Percentiles rank a stretch among this genome's conserved stretches.
phyloP scores from a whole-genome alignment of 768 basidiomycete species.

The Punctularia strigosozonata region DNA sequence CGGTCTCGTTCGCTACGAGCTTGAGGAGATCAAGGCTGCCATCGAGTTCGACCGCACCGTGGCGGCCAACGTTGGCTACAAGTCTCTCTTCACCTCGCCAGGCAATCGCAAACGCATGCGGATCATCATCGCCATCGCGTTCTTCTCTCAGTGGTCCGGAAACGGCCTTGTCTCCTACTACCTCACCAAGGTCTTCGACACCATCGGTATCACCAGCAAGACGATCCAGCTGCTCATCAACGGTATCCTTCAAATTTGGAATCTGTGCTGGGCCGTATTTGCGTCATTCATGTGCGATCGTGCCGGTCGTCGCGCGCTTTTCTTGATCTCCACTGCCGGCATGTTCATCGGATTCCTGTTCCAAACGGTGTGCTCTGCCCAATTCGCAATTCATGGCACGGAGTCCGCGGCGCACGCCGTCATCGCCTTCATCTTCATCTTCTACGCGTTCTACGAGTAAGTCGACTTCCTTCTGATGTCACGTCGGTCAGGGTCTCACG shows the following conservation, averaged over 20 bases:
- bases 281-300: slow-evolving; percentile 54
- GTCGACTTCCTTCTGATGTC: slow-evolving; percentile 11
- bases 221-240: slow-evolving; percentile 71
- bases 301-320: slow-evolving; percentile 59
- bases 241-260: slow-evolving; percentile 78
- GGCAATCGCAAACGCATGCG: slow-evolving; percentile 71
- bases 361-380: slow-evolving; percentile 56
- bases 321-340: slow-evolving; percentile 43
- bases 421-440: slow-evolving; percentile 79
- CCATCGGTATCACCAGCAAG: slow-evolving; percentile 52
- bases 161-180: slow-evolving; percentile 82
- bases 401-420: slow-evolving; percentile 50
- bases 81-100: slow-evolving; percentile 47
- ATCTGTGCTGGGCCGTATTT: slow-evolving; percentile 46
- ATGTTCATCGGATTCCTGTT: slow-evolving; percentile 59
- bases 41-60: slow-evolving; percentile 56
- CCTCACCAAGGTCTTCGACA: slow-evolving; percentile 58
- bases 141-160: slow-evolving; percentile 82
- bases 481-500: slow-evolving; percentile 2
- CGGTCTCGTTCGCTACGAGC: slow-evolving; percentile 63
- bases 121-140: slow-evolving; percentile 67
- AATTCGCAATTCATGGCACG: slow-evolving; percentile 32
- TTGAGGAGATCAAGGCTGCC: slow-evolving; percentile 70
- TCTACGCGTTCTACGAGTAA: slow-evolving; percentile 67
- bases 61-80: slow-evolving; percentile 53